These are phyloP conservation scores for Teunomyces panamensis DNA, from an alignment of 805 yeast genomes.

Conservation along the genomic window DNA sequence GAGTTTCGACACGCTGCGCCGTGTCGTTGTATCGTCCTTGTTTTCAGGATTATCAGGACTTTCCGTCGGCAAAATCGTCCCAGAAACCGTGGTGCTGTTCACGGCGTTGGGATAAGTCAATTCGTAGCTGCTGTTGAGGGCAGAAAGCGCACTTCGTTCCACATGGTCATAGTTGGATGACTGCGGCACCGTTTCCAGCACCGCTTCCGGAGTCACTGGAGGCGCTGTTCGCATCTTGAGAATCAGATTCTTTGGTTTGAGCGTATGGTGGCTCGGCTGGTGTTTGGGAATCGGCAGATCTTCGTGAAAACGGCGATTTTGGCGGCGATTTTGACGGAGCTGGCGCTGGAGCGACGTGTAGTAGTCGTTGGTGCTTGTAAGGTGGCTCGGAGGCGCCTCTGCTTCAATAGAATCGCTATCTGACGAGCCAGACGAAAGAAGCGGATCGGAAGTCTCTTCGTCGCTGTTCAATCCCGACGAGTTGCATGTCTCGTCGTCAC, in stretches of 20 bases:
- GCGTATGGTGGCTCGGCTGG: slow-evolving; percentile 39
- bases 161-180: neutral
- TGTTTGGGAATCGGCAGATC: slow-evolving; percentile 38
- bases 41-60: neutral
- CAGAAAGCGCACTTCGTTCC: slow-evolving; percentile 11
- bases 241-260: slow-evolving; percentile 43
- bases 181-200: neutral
- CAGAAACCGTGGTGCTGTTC: slow-evolving; percentile 10
- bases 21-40: neutral
- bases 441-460: neutral
- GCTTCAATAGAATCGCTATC: slow-evolving; percentile 6
- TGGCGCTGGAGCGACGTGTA: slow-evolving; percentile 12
- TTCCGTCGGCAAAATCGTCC: slow-evolving; percentile 8
- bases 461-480: slow-evolving; percentile 24
- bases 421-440: slow-evolving; percentile 3
- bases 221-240: slow-evolving; percentile 19
- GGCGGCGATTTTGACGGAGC: slow-evolving; percentile 7
- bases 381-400: neutral
- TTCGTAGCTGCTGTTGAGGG: slow-evolving; percentile 13
- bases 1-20: neutral
- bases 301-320: slow-evolving; percentile 7
- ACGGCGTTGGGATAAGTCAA: slow-evolving; percentile 2
- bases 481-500: slow-evolving; percentile 19
- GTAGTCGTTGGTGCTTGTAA: slow-evolving; percentile 18
- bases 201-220: neutral